Conservation (phyloP, 257 asterid species). For the Ligustrum vulgare region DNA sequence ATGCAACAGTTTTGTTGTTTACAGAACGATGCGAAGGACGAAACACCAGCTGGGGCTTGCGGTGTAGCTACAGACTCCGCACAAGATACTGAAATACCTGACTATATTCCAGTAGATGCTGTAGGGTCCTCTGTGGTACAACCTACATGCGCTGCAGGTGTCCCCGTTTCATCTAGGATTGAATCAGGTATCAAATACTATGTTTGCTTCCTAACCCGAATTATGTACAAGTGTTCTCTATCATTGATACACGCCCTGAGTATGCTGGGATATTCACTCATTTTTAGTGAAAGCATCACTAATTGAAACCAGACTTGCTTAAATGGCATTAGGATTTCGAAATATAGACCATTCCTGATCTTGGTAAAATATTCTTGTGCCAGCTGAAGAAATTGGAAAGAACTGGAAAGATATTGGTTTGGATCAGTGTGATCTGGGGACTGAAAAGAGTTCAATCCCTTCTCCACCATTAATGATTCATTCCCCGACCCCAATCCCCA, state of each 20-base stretch:
- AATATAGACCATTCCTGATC: neutral
- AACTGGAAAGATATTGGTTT: neutral
- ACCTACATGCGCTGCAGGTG: neutral
- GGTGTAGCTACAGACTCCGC: neutral
- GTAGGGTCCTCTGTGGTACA: neutral
- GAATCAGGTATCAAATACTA: neutral
- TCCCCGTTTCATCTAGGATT: neutral
- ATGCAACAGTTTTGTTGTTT: neutral
- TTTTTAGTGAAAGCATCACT: neutral
- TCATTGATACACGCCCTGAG: neutral
- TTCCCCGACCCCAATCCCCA: neutral
- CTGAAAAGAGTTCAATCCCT: neutral
- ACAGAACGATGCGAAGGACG: neutral
- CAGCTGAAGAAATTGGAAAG: neutral
- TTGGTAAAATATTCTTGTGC: neutral
- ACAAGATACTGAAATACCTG: neutral
- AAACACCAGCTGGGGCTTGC: neutral
- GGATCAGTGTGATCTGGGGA: neutral
- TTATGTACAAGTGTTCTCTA: neutral
- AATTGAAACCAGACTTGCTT: neutral
- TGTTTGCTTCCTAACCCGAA: neutral
- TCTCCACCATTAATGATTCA: neutral
- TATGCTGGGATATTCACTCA: neutral
- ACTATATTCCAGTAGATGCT: neutral
- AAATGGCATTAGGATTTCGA: neutral